Evolutionary conservation across 2,329 filamentous ascomycete genomes (phyloP), one percentile per base, ranked within the genome.

Genomic region (Elsinoe arachidis): DNA sequence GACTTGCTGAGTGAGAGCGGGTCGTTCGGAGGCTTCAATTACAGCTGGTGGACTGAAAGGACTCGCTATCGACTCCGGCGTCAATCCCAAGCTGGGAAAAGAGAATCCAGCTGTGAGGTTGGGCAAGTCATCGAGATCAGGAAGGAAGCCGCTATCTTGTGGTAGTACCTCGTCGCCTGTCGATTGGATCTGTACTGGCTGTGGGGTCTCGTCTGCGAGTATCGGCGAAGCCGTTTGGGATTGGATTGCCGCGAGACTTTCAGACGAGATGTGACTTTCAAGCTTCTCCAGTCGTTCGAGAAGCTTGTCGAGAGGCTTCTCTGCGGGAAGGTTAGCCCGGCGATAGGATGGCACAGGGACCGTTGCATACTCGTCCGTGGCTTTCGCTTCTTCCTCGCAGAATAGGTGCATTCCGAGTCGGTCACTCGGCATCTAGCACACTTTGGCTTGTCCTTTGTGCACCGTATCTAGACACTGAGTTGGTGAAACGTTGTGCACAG

Each of bases 361-460:
- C 17, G 30, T 12, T 12, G 26, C 47, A 15, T 38, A 52, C 38
- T 46, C 5, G 37, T 56, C 23, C 54, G 30, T 17, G 37, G 11
- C 14, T 41, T 56, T 11, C 54, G 54, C 41, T 56, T 41, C 37
- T 41, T 44, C 9, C 54, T 39, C 17, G 37, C 37, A 17, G 37
- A 44, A 19, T 56, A 56, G 3, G 39, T 44, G 39, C 54, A 56
- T 9, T 56, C 54, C 3, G 37, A 44, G 23, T 26, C 54, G 12
- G 23, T 56, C 12, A 35, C 26, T 9, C 23, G n/a, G 41, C 54
- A 56, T 11, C 39, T 19, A 15, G 54, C 38, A 34, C 54, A 56
- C 15, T 26, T 56, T 34, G 54, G 54, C 54, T 56, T 56, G 12
- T 56, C 54, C 17, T 47, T 56, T 15, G 54, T 33, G 54, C 54